Percentiles rank a stretch among this genome's conserved stretches.
Evolutionary conservation across 768 basidiomycete genomes (phyloP).

Genomic region (Podaxis rugospora): DNA sequence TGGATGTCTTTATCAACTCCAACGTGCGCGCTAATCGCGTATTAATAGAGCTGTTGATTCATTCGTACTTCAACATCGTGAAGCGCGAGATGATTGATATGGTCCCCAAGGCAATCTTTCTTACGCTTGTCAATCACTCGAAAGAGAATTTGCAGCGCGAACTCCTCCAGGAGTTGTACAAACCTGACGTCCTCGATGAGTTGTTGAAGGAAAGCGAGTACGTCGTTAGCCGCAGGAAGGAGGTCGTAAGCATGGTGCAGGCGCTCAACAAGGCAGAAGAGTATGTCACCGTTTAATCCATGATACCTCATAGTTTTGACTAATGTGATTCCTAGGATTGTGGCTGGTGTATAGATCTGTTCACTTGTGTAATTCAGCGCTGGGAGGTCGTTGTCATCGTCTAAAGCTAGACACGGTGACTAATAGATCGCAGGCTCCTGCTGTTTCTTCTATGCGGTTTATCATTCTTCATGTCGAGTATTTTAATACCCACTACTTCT

Average conservation of each 20-base stretch:
- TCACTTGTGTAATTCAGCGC: not conserved
- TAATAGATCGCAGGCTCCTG: not conserved
- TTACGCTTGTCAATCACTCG: constrained; percentile 87
- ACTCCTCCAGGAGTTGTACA: constrained; percentile 93
- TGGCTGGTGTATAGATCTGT: constrained; percentile 24
- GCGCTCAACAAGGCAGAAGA: constrained; percentile 97
- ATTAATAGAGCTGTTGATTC: constrained; percentile 80
- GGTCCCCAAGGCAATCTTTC: constrained; percentile 93
- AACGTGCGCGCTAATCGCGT: not conserved
- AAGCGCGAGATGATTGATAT: constrained; percentile 99
- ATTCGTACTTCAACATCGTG: constrained; percentile 97
- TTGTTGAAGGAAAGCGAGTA: constrained; percentile 92
- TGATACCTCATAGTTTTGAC: constrained; percentile 1
- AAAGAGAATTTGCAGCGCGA: constrained; percentile 95
- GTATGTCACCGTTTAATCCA: constrained; percentile 40
- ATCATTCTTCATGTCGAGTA: constrained; percentile 3
- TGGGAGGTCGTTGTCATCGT: not conserved
- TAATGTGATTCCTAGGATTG: constrained; percentile 23
- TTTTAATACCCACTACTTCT: constrained; percentile 26
- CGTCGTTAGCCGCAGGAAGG: constrained; percentile 87
- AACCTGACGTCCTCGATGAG: constrained; percentile 93
- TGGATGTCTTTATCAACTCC: not conserved
- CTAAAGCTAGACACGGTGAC: not conserved
- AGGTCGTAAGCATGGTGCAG: constrained; percentile 88
- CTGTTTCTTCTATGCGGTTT: constrained; percentile 4